These are phyloP conservation scores for Colletotrichum coccodes DNA, from an alignment of 2,329 filamentous ascomycete genomes.

Conservation along the genomic window DNA sequence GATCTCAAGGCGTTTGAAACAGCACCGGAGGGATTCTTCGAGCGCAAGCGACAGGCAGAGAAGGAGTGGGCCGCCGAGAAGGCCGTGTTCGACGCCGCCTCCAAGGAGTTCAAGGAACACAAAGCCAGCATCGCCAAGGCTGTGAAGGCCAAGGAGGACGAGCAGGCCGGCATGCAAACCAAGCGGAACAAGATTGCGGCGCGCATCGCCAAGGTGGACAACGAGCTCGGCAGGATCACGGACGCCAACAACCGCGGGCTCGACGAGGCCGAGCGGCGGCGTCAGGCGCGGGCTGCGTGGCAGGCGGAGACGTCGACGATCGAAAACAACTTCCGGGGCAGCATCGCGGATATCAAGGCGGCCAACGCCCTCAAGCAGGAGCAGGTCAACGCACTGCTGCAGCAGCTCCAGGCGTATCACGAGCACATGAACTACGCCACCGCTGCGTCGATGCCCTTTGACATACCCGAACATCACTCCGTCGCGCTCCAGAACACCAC, in stretches of 20 bases:
- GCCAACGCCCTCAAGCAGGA: conserved; percentile 51
- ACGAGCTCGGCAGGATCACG: conserved; percentile 76
- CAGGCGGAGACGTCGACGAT: conserved; percentile 57
- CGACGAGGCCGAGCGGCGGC: conserved; percentile 70
- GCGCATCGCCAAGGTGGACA: conserved; percentile 77
- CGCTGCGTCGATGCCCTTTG: conserved; percentile 44
- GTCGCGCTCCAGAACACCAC: conserved; percentile 34
- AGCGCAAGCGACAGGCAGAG: conserved; percentile 66
- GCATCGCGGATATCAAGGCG: conserved; percentile 48
- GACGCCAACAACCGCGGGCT: conserved; percentile 75
- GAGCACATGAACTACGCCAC: conserved; percentile 45
- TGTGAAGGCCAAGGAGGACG: conserved; percentile 70
- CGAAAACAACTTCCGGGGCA: conserved; percentile 55
- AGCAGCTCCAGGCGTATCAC: conserved; percentile 45
- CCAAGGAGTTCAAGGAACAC: conserved; percentile 64
- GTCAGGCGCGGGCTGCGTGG: conserved; percentile 59
- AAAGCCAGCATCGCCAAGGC: conserved; percentile 72
- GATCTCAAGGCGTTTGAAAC: conserved; percentile 74
- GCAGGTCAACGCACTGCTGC: conserved; percentile 49
- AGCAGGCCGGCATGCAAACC: conserved; percentile 70
- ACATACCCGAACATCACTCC: conserved; percentile 36
- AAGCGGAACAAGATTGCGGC: conserved; percentile 79
- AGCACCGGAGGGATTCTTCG: conserved; percentile 70
- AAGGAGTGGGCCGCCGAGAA: conserved; percentile 64
- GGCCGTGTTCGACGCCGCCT: conserved; percentile 67